Percentiles rank a stretch among this genome's conserved stretches.
Evolutionary conservation across 1,284 basidiomycete species (phyloP).

Genomic region (Salmacisia buchloeana): DNA sequence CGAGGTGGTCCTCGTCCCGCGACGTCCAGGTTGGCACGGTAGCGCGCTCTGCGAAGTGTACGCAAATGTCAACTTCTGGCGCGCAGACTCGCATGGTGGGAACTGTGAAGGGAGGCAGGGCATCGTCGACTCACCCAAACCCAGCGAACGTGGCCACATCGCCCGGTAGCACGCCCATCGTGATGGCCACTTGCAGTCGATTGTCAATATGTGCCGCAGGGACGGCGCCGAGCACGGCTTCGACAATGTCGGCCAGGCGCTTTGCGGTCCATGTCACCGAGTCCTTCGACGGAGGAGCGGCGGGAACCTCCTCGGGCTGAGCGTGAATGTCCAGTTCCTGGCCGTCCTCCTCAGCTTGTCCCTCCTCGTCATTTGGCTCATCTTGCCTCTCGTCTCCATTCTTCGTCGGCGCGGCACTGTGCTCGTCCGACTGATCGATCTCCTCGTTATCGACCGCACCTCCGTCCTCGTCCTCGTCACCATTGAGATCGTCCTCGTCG

Average conservation of each 20-base stretch:
- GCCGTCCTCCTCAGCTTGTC: too few species aligned
- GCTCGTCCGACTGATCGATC: neutral
- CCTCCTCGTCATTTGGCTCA: neutral
- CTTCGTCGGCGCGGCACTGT: neutral
- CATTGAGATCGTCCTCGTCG: too few species aligned
- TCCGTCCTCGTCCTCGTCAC: too few species aligned
- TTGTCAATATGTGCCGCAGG: neutral
- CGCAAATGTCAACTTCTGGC: too few species aligned
- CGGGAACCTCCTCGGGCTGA: too few species aligned
- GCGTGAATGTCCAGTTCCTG: too few species aligned
- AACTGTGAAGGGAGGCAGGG: neutral
- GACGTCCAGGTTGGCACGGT: too few species aligned
- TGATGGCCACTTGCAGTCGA: constrained; percentile 7
- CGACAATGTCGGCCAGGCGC: constrained; percentile 26
- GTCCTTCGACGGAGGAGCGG: too few species aligned
- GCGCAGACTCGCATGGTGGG: too few species aligned
- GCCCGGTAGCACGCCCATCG: constrained; percentile 17
- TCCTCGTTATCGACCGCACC: neutral
- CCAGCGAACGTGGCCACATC: constrained; percentile 9
- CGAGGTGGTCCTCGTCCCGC: too few species aligned
- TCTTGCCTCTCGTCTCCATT: neutral
- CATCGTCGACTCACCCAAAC: constrained; percentile 11
- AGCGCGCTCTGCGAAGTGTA: too few species aligned
- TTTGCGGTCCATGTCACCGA: constrained; percentile 19
- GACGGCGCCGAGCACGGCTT: constrained; percentile 25